Percentiles rank a stretch among this genome's conserved stretches.
Conservation (phyloP, 148 eudicot species). For the Vaccinium vitisidaea region DNA sequence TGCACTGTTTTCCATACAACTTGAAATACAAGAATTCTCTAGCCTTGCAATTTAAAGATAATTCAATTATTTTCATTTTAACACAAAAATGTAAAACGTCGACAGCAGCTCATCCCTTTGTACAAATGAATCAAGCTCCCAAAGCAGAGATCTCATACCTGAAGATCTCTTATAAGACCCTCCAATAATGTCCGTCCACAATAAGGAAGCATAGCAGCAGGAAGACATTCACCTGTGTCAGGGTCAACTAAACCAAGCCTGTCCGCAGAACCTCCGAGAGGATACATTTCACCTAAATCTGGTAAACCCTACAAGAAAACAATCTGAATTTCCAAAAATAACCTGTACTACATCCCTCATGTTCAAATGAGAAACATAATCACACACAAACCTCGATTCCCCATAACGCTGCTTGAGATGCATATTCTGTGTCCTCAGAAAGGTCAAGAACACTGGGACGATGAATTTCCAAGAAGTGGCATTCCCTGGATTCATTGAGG, state of each 20-base stretch:
- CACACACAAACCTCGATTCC: slow-evolving; percentile 75
- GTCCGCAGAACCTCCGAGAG: slow-evolving; percentile 98
- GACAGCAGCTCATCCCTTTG: not conserved
- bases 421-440: slow-evolving; percentile 79
- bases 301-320: slow-evolving; percentile 79
- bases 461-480: slow-evolving; percentile 70
- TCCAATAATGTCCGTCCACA: slow-evolving; percentile 91
- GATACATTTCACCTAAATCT: slow-evolving; percentile 93
- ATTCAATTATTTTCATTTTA: slow-evolving; percentile 11
- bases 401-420: slow-evolving; percentile 96
- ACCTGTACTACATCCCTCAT: not conserved
- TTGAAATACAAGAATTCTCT: slow-evolving; percentile 91
- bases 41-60: slow-evolving; percentile 49
- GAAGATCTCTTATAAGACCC: slow-evolving; percentile 97
- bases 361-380: slow-evolving; percentile 6
- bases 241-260: slow-evolving; percentile 95
- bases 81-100: slow-evolving; percentile 13
- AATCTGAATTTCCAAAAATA: slow-evolving; percentile 20
- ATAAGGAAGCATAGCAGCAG: slow-evolving; percentile 98
- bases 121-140: not conserved
- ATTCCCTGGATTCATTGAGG: slow-evolving; percentile 45
- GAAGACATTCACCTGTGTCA: slow-evolving; percentile 89
- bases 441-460: slow-evolving; percentile 86
- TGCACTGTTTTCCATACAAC: slow-evolving; percentile 82
- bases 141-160: slow-evolving; percentile 47